Evolutionary conservation across 306 rosid species (phyloP), one percentile per base, ranked within the genome.

Genomic region (Cucurbita argyrosperma): DNA sequence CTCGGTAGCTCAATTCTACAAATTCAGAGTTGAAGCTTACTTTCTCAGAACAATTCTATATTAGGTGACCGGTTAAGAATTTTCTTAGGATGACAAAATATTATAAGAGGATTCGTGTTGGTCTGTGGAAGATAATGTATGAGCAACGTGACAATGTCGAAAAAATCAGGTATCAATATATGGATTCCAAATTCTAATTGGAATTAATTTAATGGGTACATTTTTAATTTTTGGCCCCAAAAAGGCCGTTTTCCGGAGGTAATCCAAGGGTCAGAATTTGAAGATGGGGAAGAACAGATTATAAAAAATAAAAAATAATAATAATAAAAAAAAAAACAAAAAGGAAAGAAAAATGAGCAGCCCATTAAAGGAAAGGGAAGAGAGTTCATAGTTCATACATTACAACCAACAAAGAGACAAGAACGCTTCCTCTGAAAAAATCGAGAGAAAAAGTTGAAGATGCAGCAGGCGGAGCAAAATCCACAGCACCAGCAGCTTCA

Each of bases 381-480:
- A 21, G 13, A 43, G 13, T 46, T 67, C 43, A 63, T 10, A 39
- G 8, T 16, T 43, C 30, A 38, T 15, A 38, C 50, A 18, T n/a
- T n/a, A n/a, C 7, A 43, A 65, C n/a, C 16, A 49, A 49, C 7
- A 5, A 30, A 4, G 15, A 13, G 8, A 12, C 72, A 12, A n/a
- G 43, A 37, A 7, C n/a, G 23, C 5, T 47, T 47, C 43, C 5
- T 47, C 14, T 64, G 9, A 46, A 15, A 5, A 45, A 4, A 64
- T 38, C 50, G 11, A 64, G 71, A 43, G 35, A 47, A 15, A 12
- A 19, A 47, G 16, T 6, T 51, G 12, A 46, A 59, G 71, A 80
- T 72, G 79, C 80, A 82, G 79, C 80, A 78, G 71, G 15, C 84
- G 45, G 56, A 70, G 15, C 90, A 81, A 19, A 59, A 66, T 3